phyloP scores from a whole-genome alignment of 2,329 filamentous ascomycete species.

The Paraphaeosphaeria minitans region DNA sequence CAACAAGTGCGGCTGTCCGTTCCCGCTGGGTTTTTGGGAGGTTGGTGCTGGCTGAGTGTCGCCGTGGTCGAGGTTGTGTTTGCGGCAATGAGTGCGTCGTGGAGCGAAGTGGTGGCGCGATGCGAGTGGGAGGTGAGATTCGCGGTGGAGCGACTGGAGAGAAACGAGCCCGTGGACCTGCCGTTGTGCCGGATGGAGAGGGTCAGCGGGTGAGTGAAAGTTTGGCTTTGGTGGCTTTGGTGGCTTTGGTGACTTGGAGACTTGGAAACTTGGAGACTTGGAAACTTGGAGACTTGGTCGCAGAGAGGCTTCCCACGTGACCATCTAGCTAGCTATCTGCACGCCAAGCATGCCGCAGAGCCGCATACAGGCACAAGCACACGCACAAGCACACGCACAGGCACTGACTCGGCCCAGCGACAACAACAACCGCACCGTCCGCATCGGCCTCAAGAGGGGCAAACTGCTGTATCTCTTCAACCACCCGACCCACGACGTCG shows the following conservation, averaged over 20 bases:
- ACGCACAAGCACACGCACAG: conserved; percentile 20
- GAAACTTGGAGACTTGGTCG: too few relatives aligned
- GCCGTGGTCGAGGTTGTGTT: background rate
- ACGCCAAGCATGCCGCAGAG: conserved; percentile 24
- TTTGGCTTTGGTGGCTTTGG: too few relatives aligned
- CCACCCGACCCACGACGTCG: conserved; percentile 28
- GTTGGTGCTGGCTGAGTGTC: background rate
- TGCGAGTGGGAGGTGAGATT: conserved; percentile 26
- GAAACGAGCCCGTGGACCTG: conserved; percentile 23
- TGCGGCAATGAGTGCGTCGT: conserved; percentile 24
- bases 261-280: too few relatives aligned
- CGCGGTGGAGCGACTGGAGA: conserved; percentile 26
- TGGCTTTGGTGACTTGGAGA: too few relatives aligned
- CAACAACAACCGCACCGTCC: conserved; percentile 21
- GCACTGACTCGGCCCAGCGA: conserved; percentile 13
- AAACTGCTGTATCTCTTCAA: conserved; percentile 32
- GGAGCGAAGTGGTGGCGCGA: conserved; percentile 26
- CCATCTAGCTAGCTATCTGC: background rate
- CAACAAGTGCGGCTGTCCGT: background rate
- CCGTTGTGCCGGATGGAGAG: conserved; percentile 28
- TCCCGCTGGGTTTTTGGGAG: conserved; percentile 7
- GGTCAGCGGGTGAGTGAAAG: conserved; percentile 23
- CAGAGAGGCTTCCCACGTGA: background rate
- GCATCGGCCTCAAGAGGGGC: conserved; percentile 28
- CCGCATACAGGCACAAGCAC: conserved; percentile 29